phyloP scores from a whole-genome alignment of 345 rosid species.

The Punica granatum region DNA sequence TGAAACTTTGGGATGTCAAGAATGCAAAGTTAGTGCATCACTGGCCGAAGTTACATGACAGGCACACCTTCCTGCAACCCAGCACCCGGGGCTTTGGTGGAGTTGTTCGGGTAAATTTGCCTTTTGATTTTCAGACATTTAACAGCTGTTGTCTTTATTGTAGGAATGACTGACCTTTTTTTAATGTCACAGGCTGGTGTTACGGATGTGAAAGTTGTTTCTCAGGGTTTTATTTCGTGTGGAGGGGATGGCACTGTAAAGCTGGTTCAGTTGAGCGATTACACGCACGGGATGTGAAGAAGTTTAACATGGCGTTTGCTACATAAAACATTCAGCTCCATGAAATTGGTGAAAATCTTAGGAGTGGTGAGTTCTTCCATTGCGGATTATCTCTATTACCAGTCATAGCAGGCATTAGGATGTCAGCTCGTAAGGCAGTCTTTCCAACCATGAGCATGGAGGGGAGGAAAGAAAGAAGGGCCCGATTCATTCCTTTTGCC shows the following conservation, averaged over 20 bases:
- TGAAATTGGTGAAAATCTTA: not conserved
- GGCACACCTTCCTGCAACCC: conserved; percentile 74
- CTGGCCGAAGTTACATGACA: conserved; percentile 89
- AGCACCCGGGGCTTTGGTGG: conserved; percentile 84
- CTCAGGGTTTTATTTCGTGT: conserved; percentile 69
- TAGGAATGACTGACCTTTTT: not conserved
- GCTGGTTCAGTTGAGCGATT: conserved; percentile 42
- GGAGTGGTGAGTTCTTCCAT: not conserved
- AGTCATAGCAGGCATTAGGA: not conserved
- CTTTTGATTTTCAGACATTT: not conserved
- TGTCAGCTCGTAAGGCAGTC: not conserved
- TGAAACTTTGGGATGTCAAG: conserved; percentile 96
- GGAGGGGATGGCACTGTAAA: conserved; percentile 89
- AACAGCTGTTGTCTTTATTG: not conserved
- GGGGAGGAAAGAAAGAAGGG: not conserved
- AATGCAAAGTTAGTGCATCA: conserved; percentile 65
- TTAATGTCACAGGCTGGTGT: conserved; percentile 58
- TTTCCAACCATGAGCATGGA: not conserved
- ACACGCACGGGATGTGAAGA: not conserved
- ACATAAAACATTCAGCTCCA: not conserved
- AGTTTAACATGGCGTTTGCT: not conserved
- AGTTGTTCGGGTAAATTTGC: conserved; percentile 56
- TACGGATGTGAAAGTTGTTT: conserved; percentile 74
- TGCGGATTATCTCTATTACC: not conserved
- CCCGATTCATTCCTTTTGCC: not conserved